Base-by-base conservation (phyloP, 805 yeast species). In the Metschnikowia colocasiae region DNA sequence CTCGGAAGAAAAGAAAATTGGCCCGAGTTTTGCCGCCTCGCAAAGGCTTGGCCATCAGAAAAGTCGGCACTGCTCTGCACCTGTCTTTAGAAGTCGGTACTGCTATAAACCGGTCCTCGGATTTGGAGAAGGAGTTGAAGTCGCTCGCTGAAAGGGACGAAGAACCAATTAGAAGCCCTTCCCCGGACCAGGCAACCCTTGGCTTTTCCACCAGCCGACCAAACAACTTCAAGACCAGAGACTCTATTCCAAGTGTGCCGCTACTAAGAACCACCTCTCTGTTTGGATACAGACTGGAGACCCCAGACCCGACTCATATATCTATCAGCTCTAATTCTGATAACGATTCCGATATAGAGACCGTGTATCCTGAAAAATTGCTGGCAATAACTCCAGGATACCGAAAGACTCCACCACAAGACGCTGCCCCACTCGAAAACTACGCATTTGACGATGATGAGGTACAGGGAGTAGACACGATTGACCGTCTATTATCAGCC, bases 11-110 rank as follows among this genome's bases (percentile, higher is more conserved):
- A 22, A 20, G 44, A 5, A 40, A 36, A 26, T 5, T 12, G 12
- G 32, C 19, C 12, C 23, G 22, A 8, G 15, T 15, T 2, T 43
- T 46, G 9, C 40, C 47, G 6, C 55, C 61, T 22, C 55, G 75
- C 37, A 67, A 61, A 46, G 76, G 76, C 3, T 51, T 71, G 42
- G 76, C 75, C 2, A 49, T 66, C 6, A 59, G 58, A 45, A 71
- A 69, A 46, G 34, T 32, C 13, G 45, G 48, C 5, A 10, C 50
- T 2, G 20, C 42, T 3, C 40, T 35, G 3, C 39, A 43, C n/a
- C n/a, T n/a, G n/a, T n/a, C n/a, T n/a, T n/a, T n/a, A n/a, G n/a
- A n/a, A 46, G 34, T 32, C 13, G 45, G 48, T 4, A 10, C 50
- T 2, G 20, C 42, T 3, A 38, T 35, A 3, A 36, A 43, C 6